Evolutionary conservation across 208 protist species (phyloP).

Genomic region (Herpetomonas tarakana): DNA sequence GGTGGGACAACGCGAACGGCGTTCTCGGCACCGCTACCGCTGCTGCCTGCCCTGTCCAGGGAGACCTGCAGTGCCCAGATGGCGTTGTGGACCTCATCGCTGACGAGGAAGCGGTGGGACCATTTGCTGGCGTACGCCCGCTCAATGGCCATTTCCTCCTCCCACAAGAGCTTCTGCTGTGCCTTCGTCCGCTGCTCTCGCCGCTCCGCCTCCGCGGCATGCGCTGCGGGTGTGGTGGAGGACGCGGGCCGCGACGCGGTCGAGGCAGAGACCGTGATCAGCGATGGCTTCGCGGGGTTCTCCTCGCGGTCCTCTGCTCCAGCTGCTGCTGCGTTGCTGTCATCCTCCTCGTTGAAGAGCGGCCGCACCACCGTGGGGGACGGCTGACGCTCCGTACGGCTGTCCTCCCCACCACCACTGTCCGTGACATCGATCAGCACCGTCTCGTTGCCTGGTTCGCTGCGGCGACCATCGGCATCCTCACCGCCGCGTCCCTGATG

Average conservation of each 20-base stretch:
- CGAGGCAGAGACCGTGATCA: not conserved
- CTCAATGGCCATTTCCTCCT: constrained; percentile 20
- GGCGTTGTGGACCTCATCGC: constrained; percentile 39
- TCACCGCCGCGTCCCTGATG: not conserved
- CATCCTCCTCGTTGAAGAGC: not conserved
- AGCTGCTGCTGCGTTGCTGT: not conserved
- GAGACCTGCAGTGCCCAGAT: constrained; percentile 61
- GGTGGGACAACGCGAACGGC: constrained; percentile 19
- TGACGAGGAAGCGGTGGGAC: constrained; percentile 49
- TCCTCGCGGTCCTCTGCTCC: not conserved
- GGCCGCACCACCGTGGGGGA: not conserved
- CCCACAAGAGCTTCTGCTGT: constrained; percentile 13
- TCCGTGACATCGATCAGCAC: not conserved
- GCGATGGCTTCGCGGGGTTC: not conserved
- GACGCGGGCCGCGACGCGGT: not conserved
- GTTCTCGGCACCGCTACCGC: not conserved
- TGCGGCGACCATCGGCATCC: not conserved
- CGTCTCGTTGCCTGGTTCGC: not conserved
- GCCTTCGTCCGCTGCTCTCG: not conserved
- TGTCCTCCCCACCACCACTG: not conserved
- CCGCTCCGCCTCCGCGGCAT: not conserved
- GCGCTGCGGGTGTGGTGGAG: not conserved
- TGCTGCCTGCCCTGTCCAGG: constrained; percentile 7
- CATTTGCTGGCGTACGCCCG: not conserved
- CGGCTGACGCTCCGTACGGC: not conserved